These are phyloP conservation scores for Phytophthora tentaculata DNA, from an alignment of 352 stramenopile genomes.

Conservation along the genomic window DNA sequence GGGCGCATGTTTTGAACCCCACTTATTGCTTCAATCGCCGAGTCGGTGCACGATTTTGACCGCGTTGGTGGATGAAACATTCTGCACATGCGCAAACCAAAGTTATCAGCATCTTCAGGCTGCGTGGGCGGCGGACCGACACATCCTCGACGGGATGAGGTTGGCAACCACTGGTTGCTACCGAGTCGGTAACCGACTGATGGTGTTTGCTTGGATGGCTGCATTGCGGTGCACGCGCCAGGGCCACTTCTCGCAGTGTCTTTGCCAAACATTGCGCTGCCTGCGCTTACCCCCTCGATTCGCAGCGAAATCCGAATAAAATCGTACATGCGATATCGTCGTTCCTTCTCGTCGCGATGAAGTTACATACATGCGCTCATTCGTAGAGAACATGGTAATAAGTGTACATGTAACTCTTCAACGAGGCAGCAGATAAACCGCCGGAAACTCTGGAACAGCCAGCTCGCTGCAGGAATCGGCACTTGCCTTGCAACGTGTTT, in stretches of 20 bases:
- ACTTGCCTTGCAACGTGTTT: neutral
- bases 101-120: too few species aligned
- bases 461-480: neutral
- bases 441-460: slow-evolving; percentile 11
- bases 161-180: too few species aligned
- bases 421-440: slow-evolving; percentile 2
- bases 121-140: slow-evolving; percentile 5
- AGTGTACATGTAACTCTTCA: too few species aligned
- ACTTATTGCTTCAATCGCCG: too few species aligned
- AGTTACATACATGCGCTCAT: too few species aligned
- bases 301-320: slow-evolving; percentile 14
- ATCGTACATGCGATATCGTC: neutral
- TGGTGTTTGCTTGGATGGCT: slow-evolving; percentile 25
- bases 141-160: slow-evolving; percentile 17
- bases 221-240: slow-evolving; percentile 26
- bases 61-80: too few species aligned
- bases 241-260: slow-evolving; percentile 18
- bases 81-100: too few species aligned
- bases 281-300: slow-evolving; percentile 17
- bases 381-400: too few species aligned
- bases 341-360: neutral
- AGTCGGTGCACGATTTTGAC: too few species aligned
- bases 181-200: slow-evolving; percentile 1
- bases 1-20: too few species aligned
- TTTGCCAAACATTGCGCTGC: slow-evolving; percentile 28